A percentile compares a stretch with the other conserved stretches of the same genome.
phyloP scores from a whole-genome alignment of 2,329 filamentous ascomycete species.

The Clonostachys rhizophaga region DNA sequence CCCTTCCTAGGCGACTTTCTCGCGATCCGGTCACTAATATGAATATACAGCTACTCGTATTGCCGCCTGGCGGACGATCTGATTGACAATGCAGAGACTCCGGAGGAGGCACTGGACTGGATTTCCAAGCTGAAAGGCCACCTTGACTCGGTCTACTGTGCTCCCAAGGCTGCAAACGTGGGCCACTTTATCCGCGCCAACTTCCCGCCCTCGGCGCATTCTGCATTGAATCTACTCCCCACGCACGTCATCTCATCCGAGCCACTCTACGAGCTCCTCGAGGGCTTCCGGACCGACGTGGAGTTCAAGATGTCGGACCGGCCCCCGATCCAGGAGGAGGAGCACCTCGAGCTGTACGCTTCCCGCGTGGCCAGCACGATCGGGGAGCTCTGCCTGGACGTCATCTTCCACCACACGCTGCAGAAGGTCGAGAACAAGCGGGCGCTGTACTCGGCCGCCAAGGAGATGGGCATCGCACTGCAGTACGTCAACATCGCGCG shows the following conservation, averaged over 20 bases:
- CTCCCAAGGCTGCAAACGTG: slow-evolving; percentile 10
- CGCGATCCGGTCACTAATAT: not conserved
- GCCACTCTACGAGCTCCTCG: slow-evolving; percentile 59
- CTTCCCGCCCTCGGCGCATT: slow-evolving; percentile 46
- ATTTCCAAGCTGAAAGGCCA: slow-evolving; percentile 53
- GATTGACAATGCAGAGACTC: slow-evolving; percentile 56
- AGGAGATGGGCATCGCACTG: slow-evolving; percentile 67
- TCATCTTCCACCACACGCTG: slow-evolving; percentile 57
- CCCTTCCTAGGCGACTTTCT: not conserved
- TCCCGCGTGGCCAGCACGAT: slow-evolving; percentile 69
- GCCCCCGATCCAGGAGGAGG: slow-evolving; percentile 54
- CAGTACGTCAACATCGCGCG: slow-evolving; percentile 75
- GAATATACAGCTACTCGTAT: slow-evolving; percentile 53
- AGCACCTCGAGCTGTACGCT: slow-evolving; percentile 58
- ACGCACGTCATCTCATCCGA: slow-evolving; percentile 46
- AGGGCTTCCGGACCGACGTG: slow-evolving; percentile 67
- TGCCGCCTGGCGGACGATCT: slow-evolving; percentile 71
- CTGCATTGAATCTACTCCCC: slow-evolving; percentile 56
- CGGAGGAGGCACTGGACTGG: slow-evolving; percentile 49
- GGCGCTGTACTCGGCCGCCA: slow-evolving; percentile 49
- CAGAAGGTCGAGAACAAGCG: not conserved
- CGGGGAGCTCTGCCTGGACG: slow-evolving; percentile 61
- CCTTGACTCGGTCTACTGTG: slow-evolving; percentile 46
- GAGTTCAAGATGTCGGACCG: slow-evolving; percentile 32
- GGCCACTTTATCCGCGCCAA: slow-evolving; percentile 32